phyloP scores from a whole-genome alignment of 1,284 basidiomycete genomes.

The Nidula niveotomentosa region DNA sequence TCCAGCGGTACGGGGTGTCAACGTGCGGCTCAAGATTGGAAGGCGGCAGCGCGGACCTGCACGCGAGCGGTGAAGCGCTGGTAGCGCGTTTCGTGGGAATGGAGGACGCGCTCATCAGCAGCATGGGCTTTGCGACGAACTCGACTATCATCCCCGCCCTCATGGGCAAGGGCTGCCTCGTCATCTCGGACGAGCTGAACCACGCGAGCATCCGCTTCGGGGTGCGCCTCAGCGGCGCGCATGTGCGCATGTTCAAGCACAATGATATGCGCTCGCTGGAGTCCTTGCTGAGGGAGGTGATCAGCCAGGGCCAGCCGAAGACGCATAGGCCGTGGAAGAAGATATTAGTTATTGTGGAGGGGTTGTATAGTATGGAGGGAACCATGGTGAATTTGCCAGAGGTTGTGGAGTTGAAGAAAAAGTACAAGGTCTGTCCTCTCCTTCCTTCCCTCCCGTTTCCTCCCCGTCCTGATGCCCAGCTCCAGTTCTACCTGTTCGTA shows the following conservation, averaged over 20 bases:
- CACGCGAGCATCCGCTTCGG: constrained; percentile 96
- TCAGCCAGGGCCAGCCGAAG: constrained; percentile 96
- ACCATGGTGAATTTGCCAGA: constrained; percentile 85
- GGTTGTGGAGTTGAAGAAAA: constrained; percentile 87
- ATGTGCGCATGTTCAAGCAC: constrained; percentile 95
- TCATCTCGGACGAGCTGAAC: constrained; percentile 98
- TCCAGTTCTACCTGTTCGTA: constrained; percentile 91
- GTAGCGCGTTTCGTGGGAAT: constrained; percentile 89
- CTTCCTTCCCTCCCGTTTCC: not conserved
- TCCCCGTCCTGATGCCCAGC: constrained; percentile 8
- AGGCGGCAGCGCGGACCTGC: constrained; percentile 84
- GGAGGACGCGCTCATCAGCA: constrained; percentile 89
- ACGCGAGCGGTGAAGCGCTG: constrained; percentile 81
- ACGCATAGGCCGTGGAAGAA: constrained; percentile 99
- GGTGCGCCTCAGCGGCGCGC: constrained; percentile 86
- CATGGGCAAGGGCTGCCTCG: constrained; percentile 88
- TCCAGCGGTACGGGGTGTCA: constrained; percentile 81
- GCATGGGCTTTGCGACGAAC: constrained; percentile 99
- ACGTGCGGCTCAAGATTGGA: constrained; percentile 81
- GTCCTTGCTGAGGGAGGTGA: constrained; percentile 82
- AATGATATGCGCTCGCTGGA: constrained; percentile 92
- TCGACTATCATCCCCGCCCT: constrained; percentile 94
- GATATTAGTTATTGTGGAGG: constrained; percentile 94
- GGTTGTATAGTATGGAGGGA: constrained; percentile 98
- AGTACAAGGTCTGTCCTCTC: constrained; percentile 79